Conservation (phyloP, 2,329 filamentous ascomycete species). For the Blastomyces parvus region DNA sequence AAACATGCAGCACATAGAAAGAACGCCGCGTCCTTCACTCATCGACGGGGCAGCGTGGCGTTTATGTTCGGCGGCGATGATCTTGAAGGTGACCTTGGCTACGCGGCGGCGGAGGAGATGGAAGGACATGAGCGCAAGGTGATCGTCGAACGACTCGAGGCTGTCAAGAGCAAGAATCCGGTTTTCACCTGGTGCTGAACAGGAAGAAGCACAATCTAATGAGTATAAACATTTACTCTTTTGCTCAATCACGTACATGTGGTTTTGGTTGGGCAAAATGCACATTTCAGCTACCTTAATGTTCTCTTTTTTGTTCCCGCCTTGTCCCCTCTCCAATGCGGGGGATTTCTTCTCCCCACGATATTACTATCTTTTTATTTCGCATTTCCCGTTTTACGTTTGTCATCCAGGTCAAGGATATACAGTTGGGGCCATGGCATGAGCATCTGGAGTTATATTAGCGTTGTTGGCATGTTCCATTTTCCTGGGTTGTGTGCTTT, state of each 20-base stretch:
- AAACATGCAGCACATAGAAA: constrained; percentile 16
- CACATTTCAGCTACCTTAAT: no score
- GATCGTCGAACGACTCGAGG: constrained; percentile 91
- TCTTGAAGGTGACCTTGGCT: constrained; percentile 84
- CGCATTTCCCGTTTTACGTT: neutral
- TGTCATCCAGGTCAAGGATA: constrained; percentile 6
- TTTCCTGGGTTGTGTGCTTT: neutral
- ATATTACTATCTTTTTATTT: neutral
- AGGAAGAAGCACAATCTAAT: neutral
- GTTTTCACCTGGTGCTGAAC: constrained; percentile 92
- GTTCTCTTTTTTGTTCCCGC: neutral
- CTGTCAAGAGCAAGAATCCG: constrained; percentile 88
- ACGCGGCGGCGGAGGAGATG: constrained; percentile 86
- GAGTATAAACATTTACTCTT: neutral
- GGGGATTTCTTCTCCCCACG: neutral
- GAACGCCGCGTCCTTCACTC: constrained; percentile 34
- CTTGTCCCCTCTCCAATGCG: neutral
- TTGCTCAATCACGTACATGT: no score
- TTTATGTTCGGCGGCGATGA: constrained; percentile 59
- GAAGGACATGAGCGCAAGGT: constrained; percentile 87
- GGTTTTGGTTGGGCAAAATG: no score
- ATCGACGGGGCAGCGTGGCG: constrained; percentile 29
- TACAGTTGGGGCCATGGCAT: constrained; percentile 4
- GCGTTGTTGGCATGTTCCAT: neutral
- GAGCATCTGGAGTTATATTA: constrained; percentile 7